Conservation (phyloP, 1,284 basidiomycete genomes). For the Irpex sp. region DNA sequence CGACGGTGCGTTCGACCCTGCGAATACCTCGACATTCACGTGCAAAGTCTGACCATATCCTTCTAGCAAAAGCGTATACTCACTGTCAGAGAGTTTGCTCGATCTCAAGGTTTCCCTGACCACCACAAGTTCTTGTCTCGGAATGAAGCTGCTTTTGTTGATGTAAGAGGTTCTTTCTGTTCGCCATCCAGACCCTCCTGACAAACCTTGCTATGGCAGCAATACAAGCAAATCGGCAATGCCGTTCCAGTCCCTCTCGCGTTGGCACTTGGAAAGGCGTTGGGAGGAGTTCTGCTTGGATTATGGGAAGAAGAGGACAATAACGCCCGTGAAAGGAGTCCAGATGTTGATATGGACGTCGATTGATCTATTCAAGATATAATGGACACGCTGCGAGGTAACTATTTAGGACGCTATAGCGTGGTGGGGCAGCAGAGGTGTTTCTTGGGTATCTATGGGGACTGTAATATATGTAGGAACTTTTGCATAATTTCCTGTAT, state of each 20-base stretch:
- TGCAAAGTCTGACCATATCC: not conserved
- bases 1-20: constrained; percentile 40
- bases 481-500: constrained; percentile 9
- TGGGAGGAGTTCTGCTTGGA: constrained; percentile 45
- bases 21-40: not conserved
- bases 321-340: constrained; percentile 36
- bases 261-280: constrained; percentile 53
- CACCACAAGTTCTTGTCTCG: constrained; percentile 52
- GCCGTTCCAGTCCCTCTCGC: constrained; percentile 69
- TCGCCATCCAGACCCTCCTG: not conserved
- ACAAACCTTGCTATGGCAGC: constrained; percentile 32
- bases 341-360: constrained; percentile 31
- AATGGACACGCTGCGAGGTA: not conserved
- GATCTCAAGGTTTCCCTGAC: constrained; percentile 73
- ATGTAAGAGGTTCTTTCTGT: constrained; percentile 37
- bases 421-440: not conserved
- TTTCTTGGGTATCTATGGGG: not conserved
- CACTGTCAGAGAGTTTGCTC: constrained; percentile 60
- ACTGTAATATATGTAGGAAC: constrained; percentile 2
- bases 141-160: constrained; percentile 37
- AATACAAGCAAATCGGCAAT: constrained; percentile 70
- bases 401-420: not conserved
- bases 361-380: not conserved
- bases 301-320: constrained; percentile 34
- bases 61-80: constrained; percentile 62